Conservation (phyloP, 768 basidiomycete genomes). For the Auriculariales sp. region DNA sequence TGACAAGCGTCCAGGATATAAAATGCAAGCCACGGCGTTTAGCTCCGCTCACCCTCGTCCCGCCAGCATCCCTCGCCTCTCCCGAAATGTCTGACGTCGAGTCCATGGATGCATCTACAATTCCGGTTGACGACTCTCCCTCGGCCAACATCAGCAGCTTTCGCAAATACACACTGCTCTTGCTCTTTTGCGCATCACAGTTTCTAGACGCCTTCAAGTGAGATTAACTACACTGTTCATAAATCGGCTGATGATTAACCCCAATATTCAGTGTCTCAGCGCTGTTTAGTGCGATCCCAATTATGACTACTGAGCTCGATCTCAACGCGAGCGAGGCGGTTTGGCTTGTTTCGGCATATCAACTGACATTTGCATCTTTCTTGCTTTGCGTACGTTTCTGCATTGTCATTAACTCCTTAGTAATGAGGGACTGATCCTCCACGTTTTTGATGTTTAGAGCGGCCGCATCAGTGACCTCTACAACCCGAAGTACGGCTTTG, state of each 20-base stretch:
- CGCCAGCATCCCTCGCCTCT: too few relatives aligned
- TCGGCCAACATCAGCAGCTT: too few relatives aligned
- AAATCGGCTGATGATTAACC: not conserved
- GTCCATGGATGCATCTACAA: too few relatives aligned
- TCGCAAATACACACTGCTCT: not conserved
- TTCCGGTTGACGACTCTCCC: too few relatives aligned
- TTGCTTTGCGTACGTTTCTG: slow-evolving; percentile 18
- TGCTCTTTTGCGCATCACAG: not conserved
- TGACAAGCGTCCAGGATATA: too few relatives aligned
- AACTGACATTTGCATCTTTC: slow-evolving; percentile 28
- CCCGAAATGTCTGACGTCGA: too few relatives aligned
- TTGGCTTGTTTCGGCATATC: slow-evolving; percentile 30
- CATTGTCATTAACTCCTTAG: not conserved
- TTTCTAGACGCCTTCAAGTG: not conserved
- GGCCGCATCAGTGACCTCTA: slow-evolving; percentile 1
- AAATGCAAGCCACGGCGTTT: too few relatives aligned
- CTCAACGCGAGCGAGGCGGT: slow-evolving; percentile 12
- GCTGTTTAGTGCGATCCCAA: not conserved
- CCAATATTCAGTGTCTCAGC: not conserved
- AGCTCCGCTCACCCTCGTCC: too few relatives aligned
- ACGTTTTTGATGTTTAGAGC: not conserved
- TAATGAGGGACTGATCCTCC: not conserved
- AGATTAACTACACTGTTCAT: not conserved
- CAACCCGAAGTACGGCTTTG: not conserved
- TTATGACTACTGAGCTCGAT: not conserved